Evolutionary conservation across 768 basidiomycete species (phyloP), one percentile per base, ranked within the genome.

Genomic region (Floccularia luteovirens): DNA sequence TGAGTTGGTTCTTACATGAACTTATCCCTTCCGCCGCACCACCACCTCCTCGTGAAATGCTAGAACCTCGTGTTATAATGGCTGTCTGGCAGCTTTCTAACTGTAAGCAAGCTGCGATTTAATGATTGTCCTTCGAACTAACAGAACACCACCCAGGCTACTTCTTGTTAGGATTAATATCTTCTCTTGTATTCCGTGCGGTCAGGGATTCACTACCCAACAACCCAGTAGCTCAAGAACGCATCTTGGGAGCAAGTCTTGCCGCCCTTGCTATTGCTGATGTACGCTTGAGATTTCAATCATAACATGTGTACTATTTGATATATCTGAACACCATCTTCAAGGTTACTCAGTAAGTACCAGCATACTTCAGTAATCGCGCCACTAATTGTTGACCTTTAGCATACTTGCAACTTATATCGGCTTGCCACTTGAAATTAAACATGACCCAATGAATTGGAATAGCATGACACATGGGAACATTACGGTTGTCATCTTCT

Each of bases 391-490:
- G n/a, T n/a, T 8, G 16, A 7, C 32, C 7, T 19, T 14, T 31
- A 41, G 39, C 39, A 41, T 41, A n/a, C 4, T 31, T 21, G 39
- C 39, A 8, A 41, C 79, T 12, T 70, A 77, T 49, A 39, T 74
- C 27, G 72, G 72, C 5, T 69, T 87, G 21, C 87, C 87, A 0
- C 48, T 58, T 24, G 62, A 72, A 20, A 56, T 84, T 45, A 68
- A 67, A 35, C 78, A 67, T 43, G 60, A 64, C 20, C 62, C 73
- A 24, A 54, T 54, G 5, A 49, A 53, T 11, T 90, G 85, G 87
- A 88, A 87, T 56, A 53, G 67, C 20, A 80, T 74, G 67, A 82
- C 77, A 0, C 85, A 88, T 48, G 86, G 85, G 24, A 90, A 88
- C 50, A 79, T 87, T 52, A 77, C 82, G 2, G 62, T 77, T 42